Conservation (phyloP, 768 basidiomycete genomes). For the Termitomyces sp. region DNA sequence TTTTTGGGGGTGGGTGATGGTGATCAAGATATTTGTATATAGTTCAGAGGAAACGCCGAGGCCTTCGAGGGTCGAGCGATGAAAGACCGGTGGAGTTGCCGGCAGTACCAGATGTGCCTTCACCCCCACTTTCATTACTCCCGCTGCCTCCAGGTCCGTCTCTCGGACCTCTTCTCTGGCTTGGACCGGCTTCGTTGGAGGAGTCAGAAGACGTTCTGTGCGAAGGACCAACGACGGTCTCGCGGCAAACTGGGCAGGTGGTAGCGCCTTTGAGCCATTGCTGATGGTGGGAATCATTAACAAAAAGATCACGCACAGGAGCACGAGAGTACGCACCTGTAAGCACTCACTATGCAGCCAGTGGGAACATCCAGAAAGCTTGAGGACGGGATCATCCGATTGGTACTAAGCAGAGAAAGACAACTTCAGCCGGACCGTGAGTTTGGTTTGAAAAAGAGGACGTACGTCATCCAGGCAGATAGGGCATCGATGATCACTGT, state of each 20-base stretch:
- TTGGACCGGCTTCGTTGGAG: slow-evolving; percentile 10
- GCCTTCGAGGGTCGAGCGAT: not conserved
- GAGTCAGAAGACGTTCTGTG: not conserved
- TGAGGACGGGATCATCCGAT: slow-evolving; percentile 55
- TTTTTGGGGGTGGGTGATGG: not conserved
- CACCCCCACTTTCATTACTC: not conserved
- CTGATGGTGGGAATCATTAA: slow-evolving; percentile 27
- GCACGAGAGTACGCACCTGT: slow-evolving; percentile 42
- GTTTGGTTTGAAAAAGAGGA: slow-evolving; percentile 9
- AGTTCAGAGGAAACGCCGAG: not conserved
- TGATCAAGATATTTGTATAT: not conserved
- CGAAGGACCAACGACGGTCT: slow-evolving; percentile 33
- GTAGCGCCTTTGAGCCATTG: slow-evolving; percentile 77
- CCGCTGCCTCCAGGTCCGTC: slow-evolving; percentile 4
- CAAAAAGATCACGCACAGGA: not conserved
- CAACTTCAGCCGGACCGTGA: slow-evolving; percentile 8
- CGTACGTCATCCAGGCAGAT: slow-evolving; percentile 83
- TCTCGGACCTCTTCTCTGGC: slow-evolving; percentile 9
- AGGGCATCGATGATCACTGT: slow-evolving; percentile 72
- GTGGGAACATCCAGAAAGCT: slow-evolving; percentile 66
- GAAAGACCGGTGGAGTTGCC: not conserved
- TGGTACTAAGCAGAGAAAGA: slow-evolving; percentile 45
- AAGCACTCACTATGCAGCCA: slow-evolving; percentile 79
- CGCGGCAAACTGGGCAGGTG: slow-evolving; percentile 80
- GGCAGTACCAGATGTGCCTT: not conserved